These are phyloP conservation scores for Pseudovirgaria hyperparasitica DNA, from an alignment of 2,329 filamentous ascomycete genomes.

Conservation along the genomic window DNA sequence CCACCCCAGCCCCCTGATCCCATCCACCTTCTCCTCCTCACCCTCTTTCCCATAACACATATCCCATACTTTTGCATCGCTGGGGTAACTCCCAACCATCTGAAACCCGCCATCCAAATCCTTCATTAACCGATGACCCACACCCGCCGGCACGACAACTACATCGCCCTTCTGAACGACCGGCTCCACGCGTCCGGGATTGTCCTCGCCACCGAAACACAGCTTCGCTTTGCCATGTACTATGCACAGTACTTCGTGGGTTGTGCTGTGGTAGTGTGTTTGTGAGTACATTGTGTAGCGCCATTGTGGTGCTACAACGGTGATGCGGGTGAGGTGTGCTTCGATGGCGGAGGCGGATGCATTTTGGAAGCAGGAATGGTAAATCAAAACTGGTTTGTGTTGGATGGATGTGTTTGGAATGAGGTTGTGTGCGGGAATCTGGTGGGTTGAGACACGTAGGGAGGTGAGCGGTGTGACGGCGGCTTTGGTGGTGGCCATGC, in stretches of 20 bases:
- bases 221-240: conserved; percentile 44
- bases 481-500: conserved; percentile 7
- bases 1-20: conserved; percentile 41
- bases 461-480: conserved; percentile 32
- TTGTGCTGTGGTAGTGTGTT: conserved; percentile 55
- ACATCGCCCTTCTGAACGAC: conserved; percentile 48
- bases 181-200: conserved; percentile 43
- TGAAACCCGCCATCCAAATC: conserved; percentile 44
- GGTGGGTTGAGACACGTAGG: conserved; percentile 44
- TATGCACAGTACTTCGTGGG: conserved; percentile 54
- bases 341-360: conserved; percentile 40
- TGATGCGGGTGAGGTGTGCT: conserved; percentile 38
- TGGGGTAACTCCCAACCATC: conserved; percentile 57
- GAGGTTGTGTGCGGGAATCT: conserved; percentile 43
- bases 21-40: conserved; percentile 40
- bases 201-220: conserved; percentile 54
- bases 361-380: conserved; percentile 44
- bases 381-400: conserved; percentile 51
- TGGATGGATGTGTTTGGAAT: conserved; percentile 55
- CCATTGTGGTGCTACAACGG: conserved; percentile 51
- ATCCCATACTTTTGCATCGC: conserved; percentile 48
- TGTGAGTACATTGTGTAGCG: conserved; percentile 55
- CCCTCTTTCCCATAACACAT: conserved; percentile 55
- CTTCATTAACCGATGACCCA: conserved; percentile 49
- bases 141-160: conserved; percentile 52